phyloP scores from a whole-genome alignment of 2,329 filamentous ascomycete genomes.

The Stemphylium vesicarium region DNA sequence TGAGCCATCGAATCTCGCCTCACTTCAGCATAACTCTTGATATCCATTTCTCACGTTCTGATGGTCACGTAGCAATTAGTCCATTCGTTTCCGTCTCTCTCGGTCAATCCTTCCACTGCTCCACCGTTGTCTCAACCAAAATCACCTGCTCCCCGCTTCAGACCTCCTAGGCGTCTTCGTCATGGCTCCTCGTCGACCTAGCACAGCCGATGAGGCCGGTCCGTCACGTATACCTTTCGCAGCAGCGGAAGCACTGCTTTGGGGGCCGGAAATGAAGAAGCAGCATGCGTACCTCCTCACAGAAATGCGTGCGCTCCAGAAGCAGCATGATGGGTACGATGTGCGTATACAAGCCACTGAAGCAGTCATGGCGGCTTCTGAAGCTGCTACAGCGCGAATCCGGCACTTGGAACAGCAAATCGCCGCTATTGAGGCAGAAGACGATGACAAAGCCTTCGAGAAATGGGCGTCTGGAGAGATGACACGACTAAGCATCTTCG shows the following conservation, averaged over 20 bases:
- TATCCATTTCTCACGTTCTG: not conserved
- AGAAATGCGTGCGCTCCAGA: conserved; percentile 47
- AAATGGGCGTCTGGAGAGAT: conserved; percentile 26
- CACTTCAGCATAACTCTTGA: not conserved
- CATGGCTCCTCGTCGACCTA: conserved; percentile 16
- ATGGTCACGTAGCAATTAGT: not conserved
- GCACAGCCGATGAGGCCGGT: conserved; percentile 10
- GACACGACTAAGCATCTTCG: conserved; percentile 15
- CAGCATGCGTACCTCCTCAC: conserved; percentile 45
- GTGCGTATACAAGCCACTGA: conserved; percentile 31
- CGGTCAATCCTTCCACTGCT: not conserved
- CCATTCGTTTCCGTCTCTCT: not conserved
- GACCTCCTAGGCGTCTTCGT: not conserved
- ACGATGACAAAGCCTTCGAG: conserved; percentile 28
- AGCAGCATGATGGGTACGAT: conserved; percentile 24
- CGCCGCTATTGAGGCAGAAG: conserved; percentile 31
- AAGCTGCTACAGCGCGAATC: conserved; percentile 20
- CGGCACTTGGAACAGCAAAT: conserved; percentile 28
- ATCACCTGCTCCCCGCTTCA: not conserved
- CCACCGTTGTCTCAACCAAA: not conserved
- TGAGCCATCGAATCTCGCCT: not conserved
- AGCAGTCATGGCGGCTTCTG: conserved; percentile 19
- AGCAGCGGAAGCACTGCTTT: conserved; percentile 43
- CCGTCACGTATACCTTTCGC: conserved; percentile 25
- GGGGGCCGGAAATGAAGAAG: conserved; percentile 50